Base-by-base conservation (phyloP, 805 yeast genomes). In the Tetrapisispora iriomotensis region DNA sequence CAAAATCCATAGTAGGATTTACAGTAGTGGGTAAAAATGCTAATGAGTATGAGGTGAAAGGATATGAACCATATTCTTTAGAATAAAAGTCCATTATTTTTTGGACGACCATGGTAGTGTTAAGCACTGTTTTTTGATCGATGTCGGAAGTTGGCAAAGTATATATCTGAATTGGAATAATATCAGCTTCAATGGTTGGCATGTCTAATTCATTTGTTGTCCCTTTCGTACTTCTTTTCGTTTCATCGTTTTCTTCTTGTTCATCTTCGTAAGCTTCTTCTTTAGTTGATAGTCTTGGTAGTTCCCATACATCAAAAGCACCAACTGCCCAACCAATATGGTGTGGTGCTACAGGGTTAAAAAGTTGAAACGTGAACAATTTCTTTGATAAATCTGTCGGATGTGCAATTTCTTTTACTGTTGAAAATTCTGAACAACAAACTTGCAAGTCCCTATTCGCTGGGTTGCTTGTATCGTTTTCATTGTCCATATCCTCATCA, bases 251-350 rank as follows among this genome's bases (percentile, higher is more conserved):
- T 32, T 62, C 66, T 24, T 64, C 69, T 23, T 58, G 63, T 29
- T 58, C 58, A 28, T 60, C 58, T 4, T 56, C 60, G 10, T 47
- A 31, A 3, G 37, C 29, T 4, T 48, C 53, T n/a, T 44, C 47
- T 14, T 37, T 38, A 10, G 43, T 33, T 3, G 45, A 34, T 3
- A 57, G 29, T n/a, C 50, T 42, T 2, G 64, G 64, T 22, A 59
- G 35, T n/a, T 41, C 47, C 54, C 64, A 22, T 62, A 74, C 73
- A 30, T 79, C 78, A 57, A 90, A 92, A 2, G 95, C 80, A 0
- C 97, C 98, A 4, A 87, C 74, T 0, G 95, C 88, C 79, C 94
- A 92, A 0, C 97, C 97, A 17, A 92, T 69, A 59, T 90, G 96
- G 49, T 88, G 96, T 1, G 98, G 85, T 27, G 94, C 80, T 1